phyloP scores from a whole-genome alignment of 306 rosid genomes.

The Sicyos edulis region DNA sequence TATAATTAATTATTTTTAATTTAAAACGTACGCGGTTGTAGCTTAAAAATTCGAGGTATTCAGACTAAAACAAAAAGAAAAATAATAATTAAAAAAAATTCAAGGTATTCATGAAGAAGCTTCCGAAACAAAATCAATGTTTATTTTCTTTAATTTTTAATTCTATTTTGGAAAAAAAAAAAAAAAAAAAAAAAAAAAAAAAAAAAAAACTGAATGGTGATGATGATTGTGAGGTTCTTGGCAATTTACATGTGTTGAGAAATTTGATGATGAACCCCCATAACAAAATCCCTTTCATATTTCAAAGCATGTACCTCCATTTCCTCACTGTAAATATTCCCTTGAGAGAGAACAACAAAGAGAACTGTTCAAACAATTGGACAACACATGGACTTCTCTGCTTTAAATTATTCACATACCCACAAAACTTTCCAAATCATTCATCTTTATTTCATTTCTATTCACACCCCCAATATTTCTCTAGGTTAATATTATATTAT shows the following conservation, averaged over 20 bases:
- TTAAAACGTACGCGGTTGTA: neutral
- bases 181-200: too few species aligned
- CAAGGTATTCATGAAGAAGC: neutral
- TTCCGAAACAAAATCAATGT: neutral
- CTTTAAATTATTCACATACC: too few species aligned
- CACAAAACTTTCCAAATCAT: too few species aligned
- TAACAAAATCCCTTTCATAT: neutral
- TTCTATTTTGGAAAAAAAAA: neutral
- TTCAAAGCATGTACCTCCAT: neutral
- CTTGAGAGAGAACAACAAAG: neutral
- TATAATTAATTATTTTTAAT: neutral
- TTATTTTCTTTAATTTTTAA: neutral
- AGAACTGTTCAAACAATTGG: conserved; percentile 9
- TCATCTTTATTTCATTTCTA: too few species aligned
- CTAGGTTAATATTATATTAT: too few species aligned
- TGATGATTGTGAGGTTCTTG: neutral
- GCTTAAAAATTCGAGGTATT: neutral
- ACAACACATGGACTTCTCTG: conserved; percentile 11
- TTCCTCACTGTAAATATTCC: neutral
- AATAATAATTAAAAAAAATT: too few species aligned
- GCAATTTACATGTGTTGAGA: conserved; percentile 6
- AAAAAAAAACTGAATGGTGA: too few species aligned
- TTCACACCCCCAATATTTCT: too few species aligned
- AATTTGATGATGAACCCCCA: neutral
- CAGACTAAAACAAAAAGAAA: too few species aligned